phyloP scores from a whole-genome alignment of 257 asterid genomes.

The Asclepias syriaca region DNA sequence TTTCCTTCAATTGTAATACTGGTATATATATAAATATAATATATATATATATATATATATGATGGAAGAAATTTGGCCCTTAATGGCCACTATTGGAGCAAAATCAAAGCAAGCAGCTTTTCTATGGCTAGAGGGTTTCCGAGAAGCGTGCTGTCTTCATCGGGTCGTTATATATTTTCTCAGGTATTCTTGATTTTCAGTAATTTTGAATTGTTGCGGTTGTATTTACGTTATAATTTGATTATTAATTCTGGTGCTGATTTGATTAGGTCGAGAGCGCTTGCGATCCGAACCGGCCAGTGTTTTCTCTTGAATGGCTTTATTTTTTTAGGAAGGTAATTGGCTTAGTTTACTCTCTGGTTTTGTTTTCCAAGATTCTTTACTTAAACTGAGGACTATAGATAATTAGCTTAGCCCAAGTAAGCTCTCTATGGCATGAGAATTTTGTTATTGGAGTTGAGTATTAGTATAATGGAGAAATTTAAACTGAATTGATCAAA shows the following conservation, averaged over 20 bases:
- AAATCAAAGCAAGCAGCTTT: slow-evolving; percentile 59
- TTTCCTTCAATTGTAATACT: too few relatives aligned
- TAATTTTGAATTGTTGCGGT: background rate
- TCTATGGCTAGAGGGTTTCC: slow-evolving; percentile 78
- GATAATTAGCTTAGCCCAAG: background rate
- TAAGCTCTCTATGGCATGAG: background rate
- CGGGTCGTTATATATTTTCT: slow-evolving; percentile 71
- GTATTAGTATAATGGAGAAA: background rate
- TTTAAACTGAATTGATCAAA: background rate
- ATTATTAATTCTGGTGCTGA: background rate
- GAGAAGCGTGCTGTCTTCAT: slow-evolving; percentile 92
- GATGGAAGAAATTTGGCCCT: slow-evolving; percentile 24
- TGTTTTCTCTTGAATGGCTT: slow-evolving; percentile 89
- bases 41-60: too few relatives aligned
- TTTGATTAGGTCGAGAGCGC: slow-evolving; percentile 63
- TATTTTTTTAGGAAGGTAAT: slow-evolving; percentile 80
- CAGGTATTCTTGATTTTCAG: slow-evolving; percentile 33
- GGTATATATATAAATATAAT: too few relatives aligned
- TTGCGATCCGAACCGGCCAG: slow-evolving; percentile 88
- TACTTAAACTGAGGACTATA: background rate
- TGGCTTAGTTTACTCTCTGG: too few relatives aligned
- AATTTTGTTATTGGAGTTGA: background rate
- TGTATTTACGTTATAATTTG: background rate
- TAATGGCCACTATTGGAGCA: slow-evolving; percentile 23
- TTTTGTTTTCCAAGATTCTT: background rate